Percentiles rank a stretch among this genome's conserved stretches.
Evolutionary conservation across 2,329 filamentous ascomycete species (phyloP).

Genomic region (Tolypocladium album): DNA sequence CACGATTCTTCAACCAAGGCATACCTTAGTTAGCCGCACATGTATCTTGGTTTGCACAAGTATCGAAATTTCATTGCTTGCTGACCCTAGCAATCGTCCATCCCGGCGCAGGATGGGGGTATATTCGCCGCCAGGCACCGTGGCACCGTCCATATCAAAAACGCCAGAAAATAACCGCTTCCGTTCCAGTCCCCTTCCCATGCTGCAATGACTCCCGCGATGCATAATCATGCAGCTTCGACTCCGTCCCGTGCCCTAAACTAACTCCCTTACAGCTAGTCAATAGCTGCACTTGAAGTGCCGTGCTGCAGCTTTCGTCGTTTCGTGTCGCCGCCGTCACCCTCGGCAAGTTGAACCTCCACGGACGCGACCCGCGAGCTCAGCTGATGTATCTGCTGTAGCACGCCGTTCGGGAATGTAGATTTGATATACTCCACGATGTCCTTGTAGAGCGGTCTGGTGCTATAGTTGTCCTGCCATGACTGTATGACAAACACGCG

Average conservation of each 20-base stretch:
- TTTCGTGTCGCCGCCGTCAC: background rate
- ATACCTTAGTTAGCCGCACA: no score
- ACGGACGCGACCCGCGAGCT: conserved; percentile 9
- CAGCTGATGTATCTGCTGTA: conserved; percentile 9
- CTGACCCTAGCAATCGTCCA: background rate
- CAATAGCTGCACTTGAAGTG: background rate
- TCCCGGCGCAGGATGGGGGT: background rate
- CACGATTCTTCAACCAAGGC: background rate
- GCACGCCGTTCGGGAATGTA: conserved; percentile 11
- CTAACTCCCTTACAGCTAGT: background rate
- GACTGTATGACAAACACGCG: conserved; percentile 28
- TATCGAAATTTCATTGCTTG: background rate
- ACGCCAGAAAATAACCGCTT: background rate
- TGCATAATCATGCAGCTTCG: background rate
- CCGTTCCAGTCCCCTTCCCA: background rate
- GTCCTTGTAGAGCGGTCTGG: conserved; percentile 26
- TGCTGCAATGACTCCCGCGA: background rate
- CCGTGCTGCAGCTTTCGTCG: conserved; percentile 2
- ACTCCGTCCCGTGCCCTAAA: background rate
- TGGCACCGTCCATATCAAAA: background rate
- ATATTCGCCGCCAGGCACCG: background rate
- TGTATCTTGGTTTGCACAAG: background rate
- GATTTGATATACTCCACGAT: conserved; percentile 27
- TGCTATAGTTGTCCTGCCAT: conserved; percentile 39
- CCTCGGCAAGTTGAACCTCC: conserved; percentile 4